Evolutionary conservation across 108 stramenopile species (phyloP).

Genomic region (Fistulifera solaris): DNA sequence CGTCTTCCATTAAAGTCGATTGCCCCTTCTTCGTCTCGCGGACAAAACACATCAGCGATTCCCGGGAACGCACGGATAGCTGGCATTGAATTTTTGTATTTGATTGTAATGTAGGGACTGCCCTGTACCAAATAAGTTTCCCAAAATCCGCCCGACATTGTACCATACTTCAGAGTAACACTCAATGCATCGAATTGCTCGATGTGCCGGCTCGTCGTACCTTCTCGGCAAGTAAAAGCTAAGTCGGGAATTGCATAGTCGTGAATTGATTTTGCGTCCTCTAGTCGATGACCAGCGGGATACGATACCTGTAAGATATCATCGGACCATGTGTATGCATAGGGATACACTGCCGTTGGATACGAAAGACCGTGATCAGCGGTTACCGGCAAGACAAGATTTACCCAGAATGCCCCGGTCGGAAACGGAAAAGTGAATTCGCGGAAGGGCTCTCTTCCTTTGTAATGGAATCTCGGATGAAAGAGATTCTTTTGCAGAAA

Average conservation of each 20-base stretch:
- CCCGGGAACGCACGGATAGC: slow-evolving; percentile 51
- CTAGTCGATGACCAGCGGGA: slow-evolving; percentile 46
- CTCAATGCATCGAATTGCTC: slow-evolving; percentile 64
- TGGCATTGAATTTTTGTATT: slow-evolving; percentile 41
- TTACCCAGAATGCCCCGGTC: slow-evolving; percentile 84
- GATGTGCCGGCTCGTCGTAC: slow-evolving; percentile 32
- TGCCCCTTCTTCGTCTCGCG: slow-evolving; percentile 5
- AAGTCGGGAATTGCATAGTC: slow-evolving; percentile 68
- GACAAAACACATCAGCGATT: slow-evolving; percentile 53
- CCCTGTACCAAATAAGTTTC: slow-evolving; percentile 76
- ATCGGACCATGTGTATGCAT: slow-evolving; percentile 70
- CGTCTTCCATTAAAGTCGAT: no score
- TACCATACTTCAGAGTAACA: slow-evolving; percentile 58
- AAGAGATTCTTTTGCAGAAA: slow-evolving; percentile 54
- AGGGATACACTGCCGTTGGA: slow-evolving; percentile 76
- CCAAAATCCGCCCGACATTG: slow-evolving; percentile 27
- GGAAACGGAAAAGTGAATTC: slow-evolving; percentile 67
- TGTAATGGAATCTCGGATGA: slow-evolving; percentile 45
- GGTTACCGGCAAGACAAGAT: slow-evolving; percentile 55
- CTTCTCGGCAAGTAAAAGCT: slow-evolving; percentile 41
- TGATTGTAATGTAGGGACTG: slow-evolving; percentile 63
- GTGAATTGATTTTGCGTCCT: slow-evolving; percentile 28
- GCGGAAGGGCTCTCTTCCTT: slow-evolving; percentile 7
- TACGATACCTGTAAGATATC: slow-evolving; percentile 55
- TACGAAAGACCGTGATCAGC: slow-evolving; percentile 46